Conservation (phyloP, 2,329 filamentous ascomycete genomes). For the Stemphylium lycopersici region DNA sequence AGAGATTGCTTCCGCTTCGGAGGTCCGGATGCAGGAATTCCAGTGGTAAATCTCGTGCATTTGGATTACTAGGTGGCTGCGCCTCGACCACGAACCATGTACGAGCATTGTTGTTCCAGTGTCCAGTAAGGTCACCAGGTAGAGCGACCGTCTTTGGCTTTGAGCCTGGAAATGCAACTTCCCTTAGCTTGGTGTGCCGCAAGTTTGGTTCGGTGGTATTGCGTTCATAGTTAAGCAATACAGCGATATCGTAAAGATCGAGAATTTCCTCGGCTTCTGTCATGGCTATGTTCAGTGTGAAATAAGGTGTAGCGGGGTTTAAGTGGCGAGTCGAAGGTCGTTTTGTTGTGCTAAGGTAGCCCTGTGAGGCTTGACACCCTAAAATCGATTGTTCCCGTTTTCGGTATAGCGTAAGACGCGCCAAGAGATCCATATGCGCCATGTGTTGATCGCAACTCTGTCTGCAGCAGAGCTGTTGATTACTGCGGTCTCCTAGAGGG, state of each 20-base stretch:
- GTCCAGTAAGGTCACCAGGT: neutral
- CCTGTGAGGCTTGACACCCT: neutral
- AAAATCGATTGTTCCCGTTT: neutral
- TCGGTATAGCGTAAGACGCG: neutral
- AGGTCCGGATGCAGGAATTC: neutral
- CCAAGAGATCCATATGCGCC: no score
- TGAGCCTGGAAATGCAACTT: neutral
- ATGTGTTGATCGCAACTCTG: no score
- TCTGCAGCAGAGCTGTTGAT: no score
- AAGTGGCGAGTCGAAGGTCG: neutral
- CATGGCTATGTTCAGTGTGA: neutral
- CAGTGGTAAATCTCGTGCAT: neutral
- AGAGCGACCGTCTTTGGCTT: neutral
- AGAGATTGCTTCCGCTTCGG: neutral
- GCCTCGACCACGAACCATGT: constrained; percentile 1
- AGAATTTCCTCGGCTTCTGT: neutral
- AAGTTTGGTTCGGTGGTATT: neutral
- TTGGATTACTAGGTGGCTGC: neutral
- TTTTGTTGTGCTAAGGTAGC: neutral
- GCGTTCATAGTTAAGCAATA: constrained; percentile 1
- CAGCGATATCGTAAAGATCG: constrained; percentile 1
- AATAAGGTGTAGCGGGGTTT: neutral
- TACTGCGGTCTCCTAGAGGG: no score
- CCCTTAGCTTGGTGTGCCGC: neutral
- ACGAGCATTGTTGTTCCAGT: constrained; percentile 5